phyloP scores from a whole-genome alignment of 78 protist species.

The Diacronema lutheri region DNA sequence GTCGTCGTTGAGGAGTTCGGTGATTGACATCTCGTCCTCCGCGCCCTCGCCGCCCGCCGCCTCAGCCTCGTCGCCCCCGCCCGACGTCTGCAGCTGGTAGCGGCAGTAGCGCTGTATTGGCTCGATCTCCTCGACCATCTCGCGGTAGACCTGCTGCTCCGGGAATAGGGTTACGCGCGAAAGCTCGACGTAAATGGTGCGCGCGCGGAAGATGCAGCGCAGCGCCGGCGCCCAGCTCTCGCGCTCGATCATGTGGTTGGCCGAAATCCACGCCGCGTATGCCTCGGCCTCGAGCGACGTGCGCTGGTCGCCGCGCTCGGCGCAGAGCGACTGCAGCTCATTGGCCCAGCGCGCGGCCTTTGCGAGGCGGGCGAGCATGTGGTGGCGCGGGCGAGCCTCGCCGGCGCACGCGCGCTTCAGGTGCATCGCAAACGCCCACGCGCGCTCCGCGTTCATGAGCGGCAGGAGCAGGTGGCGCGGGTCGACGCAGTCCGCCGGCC shows the following conservation, averaged over 20 bases:
- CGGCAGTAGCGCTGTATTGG: neutral
- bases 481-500: neutral
- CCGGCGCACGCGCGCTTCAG: neutral
- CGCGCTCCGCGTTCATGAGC: constrained; percentile 33
- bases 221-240: constrained; percentile 16
- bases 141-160: neutral
- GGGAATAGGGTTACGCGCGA: neutral
- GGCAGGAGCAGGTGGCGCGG: neutral
- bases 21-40: neutral
- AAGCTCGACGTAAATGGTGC: neutral
- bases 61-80: neutral
- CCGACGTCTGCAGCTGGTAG: neutral
- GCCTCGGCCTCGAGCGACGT: constrained; percentile 30
- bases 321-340: neutral
- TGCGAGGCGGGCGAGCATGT: neutral
- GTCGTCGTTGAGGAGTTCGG: too few relatives aligned
- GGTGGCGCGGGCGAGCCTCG: neutral
- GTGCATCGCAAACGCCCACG: constrained; percentile 41
- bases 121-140: neutral
- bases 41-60: neutral
- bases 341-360: constrained; percentile 12
- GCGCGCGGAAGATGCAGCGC: neutral
- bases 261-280: neutral
- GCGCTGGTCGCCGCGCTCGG: neutral
- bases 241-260: neutral